Conservation (phyloP, 306 rosid genomes). For the Cicer bijugum region DNA sequence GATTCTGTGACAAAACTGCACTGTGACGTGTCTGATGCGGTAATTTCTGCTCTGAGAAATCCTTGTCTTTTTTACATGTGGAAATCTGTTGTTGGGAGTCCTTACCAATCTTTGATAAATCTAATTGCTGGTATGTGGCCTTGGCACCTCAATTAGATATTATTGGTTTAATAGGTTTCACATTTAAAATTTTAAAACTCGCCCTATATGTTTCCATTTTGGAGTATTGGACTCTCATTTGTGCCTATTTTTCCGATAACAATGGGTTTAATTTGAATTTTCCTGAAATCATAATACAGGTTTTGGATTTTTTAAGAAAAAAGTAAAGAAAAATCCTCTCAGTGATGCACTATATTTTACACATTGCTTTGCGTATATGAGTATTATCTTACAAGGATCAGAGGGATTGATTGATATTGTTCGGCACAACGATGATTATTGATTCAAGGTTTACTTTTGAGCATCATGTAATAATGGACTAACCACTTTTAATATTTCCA, state of each 20-base stretch:
- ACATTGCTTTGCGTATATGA: neutral
- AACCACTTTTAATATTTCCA: neutral
- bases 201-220: neutral
- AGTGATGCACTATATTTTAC: neutral
- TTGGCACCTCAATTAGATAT: neutral
- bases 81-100: constrained; percentile 23
- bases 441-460: constrained; percentile 18
- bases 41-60: constrained; percentile 46
- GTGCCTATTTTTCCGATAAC: neutral
- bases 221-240: neutral
- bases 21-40: constrained; percentile 67
- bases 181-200: constrained; percentile 1
- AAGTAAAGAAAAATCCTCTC: neutral
- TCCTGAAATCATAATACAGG: neutral
- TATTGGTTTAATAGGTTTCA: neutral
- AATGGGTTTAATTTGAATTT: constrained; percentile 14
- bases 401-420: neutral
- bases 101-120: constrained; percentile 18
- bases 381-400: neutral
- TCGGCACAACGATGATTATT: neutral
- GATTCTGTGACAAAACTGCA: constrained; percentile 65
- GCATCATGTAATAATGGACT: neutral
- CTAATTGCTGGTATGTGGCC: constrained; percentile 18
- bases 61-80: constrained; percentile 13
- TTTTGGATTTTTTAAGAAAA: constrained; percentile 3